Evolutionary conservation across 257 asterid species (phyloP).

Genomic region (Echites panduratus): DNA sequence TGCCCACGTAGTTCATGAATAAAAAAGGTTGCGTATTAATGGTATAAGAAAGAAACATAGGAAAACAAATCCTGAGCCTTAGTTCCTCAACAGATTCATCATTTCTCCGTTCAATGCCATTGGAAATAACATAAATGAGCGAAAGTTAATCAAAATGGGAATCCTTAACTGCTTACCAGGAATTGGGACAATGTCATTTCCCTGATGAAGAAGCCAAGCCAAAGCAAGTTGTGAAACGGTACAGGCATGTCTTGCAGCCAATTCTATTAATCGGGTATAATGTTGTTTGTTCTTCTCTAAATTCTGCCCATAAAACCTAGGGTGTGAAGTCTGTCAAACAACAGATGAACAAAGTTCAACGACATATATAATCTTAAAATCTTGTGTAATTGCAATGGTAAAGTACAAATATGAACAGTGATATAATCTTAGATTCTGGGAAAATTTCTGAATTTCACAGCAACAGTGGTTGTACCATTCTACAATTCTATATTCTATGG

Average conservation of each 20-base stretch:
- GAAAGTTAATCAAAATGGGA: no score
- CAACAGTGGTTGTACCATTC: background rate
- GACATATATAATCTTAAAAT: no score
- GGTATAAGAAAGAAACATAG: no score
- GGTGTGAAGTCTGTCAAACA: constrained; percentile 22
- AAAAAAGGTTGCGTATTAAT: no score
- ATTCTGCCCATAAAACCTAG: constrained; percentile 38
- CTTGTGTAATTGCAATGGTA: background rate
- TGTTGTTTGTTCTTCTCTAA: constrained; percentile 41
- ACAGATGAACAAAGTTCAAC: no score
- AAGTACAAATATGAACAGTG: background rate
- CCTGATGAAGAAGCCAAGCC: constrained; percentile 52
- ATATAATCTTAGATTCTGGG: background rate
- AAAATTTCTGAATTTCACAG: background rate
- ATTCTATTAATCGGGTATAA: constrained; percentile 24
- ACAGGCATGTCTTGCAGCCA: constrained; percentile 39
- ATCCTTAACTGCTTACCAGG: constrained; percentile 49
- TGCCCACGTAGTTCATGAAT: no score
- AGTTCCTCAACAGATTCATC: no score
- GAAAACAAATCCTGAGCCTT: no score
- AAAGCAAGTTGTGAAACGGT: constrained; percentile 51
- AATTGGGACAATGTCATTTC: constrained; percentile 44
- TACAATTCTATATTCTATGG: background rate
- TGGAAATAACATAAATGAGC: background rate
- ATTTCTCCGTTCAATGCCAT: no score